These are phyloP conservation scores for Tylopilus orsonianus DNA, from an alignment of 1,284 basidiomycete genomes.

Conservation along the genomic window DNA sequence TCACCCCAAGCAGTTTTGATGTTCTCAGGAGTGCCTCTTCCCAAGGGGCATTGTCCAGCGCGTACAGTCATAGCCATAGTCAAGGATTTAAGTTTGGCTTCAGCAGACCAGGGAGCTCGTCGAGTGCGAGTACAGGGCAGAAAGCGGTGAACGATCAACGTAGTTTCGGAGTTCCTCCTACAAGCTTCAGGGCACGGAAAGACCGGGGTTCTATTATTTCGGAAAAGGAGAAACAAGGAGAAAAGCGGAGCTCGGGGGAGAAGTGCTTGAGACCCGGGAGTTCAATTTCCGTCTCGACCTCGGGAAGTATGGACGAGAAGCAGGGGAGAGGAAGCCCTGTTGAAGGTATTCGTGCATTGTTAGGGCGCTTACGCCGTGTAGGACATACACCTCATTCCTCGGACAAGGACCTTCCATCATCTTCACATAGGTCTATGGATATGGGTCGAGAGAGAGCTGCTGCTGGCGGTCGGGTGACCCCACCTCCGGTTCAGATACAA, in stretches of 20 bases:
- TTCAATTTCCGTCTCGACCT: constrained; percentile 15
- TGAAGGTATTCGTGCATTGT: constrained; percentile 25
- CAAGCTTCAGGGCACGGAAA: constrained; percentile 30
- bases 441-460: constrained; percentile 18
- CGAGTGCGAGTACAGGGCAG: constrained; percentile 20
- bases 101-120: constrained; percentile 16
- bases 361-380: constrained; percentile 28
- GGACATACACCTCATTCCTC: constrained; percentile 31
- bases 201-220: constrained; percentile 21
- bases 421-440: constrained; percentile 8
- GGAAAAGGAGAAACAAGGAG: constrained; percentile 20
- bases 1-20: constrained; percentile 28
- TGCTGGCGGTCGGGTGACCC: constrained; percentile 9
- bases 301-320: constrained; percentile 28
- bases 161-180: constrained; percentile 27
- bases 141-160: constrained; percentile 11
- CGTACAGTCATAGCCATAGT: constrained; percentile 17
- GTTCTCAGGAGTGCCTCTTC: constrained; percentile 32
- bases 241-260: constrained; percentile 15
- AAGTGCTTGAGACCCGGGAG: constrained; percentile 21
- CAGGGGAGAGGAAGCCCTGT: constrained; percentile 24
- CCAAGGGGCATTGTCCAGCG: constrained; percentile 30
- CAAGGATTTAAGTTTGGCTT: constrained; percentile 25
- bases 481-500: constrained; percentile 19
- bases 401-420: constrained; percentile 22